Conservation (phyloP, 768 basidiomycete species). For the Pulveroboletus sp. region DNA sequence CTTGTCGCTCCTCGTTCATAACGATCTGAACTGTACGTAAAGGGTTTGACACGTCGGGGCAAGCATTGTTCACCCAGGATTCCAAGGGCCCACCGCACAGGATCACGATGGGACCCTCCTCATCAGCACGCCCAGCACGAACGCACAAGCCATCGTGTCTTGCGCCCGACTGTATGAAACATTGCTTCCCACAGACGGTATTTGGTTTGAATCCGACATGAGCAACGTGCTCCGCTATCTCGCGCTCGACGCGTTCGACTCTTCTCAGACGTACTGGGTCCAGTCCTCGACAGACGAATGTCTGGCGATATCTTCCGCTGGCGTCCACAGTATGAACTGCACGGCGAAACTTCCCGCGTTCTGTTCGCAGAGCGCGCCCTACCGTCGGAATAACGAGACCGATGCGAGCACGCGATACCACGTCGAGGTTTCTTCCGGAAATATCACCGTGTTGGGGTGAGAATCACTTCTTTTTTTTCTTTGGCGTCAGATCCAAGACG, state of each 20-base stretch:
- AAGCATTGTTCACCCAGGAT: neutral
- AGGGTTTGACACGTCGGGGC: neutral
- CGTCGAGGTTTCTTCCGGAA: conserved; percentile 6
- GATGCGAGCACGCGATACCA: conserved; percentile 8
- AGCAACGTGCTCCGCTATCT: conserved; percentile 5
- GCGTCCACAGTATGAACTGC: conserved; percentile 1
- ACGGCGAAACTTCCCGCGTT: conserved; percentile 4
- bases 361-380: conserved; percentile 10
- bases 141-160: conserved; percentile 2
- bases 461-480: no score
- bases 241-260: neutral
- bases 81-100: conserved; percentile 4
- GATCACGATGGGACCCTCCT: conserved; percentile 6
- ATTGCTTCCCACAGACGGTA: conserved; percentile 6
- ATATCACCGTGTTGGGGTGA: conserved; percentile 7
- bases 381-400: conserved; percentile 2
- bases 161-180: conserved; percentile 7
- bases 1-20: conserved; percentile 8
- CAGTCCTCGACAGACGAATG: conserved; percentile 4
- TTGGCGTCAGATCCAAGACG: no score
- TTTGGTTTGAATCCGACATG: conserved; percentile 11
- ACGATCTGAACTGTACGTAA: conserved; percentile 11
- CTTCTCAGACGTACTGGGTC: conserved; percentile 13
- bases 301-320: conserved; percentile 4
- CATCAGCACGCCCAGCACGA: neutral